Evolutionary conservation across 306 rosid genomes (phyloP), one percentile per base, ranked within the genome.

Genomic region (Vicia sativa): DNA sequence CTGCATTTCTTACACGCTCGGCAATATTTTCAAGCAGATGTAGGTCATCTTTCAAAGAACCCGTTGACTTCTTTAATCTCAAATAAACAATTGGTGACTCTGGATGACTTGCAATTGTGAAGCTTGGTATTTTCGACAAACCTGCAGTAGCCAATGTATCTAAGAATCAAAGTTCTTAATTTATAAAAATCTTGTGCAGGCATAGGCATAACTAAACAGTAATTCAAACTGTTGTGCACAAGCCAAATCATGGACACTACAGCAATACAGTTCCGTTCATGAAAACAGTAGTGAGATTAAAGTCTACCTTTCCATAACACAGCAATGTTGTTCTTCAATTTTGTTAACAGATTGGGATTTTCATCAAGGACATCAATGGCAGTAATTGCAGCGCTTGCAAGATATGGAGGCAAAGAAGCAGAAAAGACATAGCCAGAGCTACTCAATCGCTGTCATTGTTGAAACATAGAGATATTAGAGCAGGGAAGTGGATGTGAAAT

Each of bases 391-490:
- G 97, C 97, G 46, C 85, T 87, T 10, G 97, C 96, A 68, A 95
- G 95, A 84, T 88, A 90, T n/a, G 99, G 99, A 28, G 99, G 99
- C 81, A 95, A 76, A 48, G 97, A 90, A 56, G 99, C 99, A 83
- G 97, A 95, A 78, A 95, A 95, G 74, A 91, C 96, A 2, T 95
- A 95, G 29, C 96, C 97, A 42, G 97, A 90, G 77, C 99, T 90
- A 78, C 99, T 95, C 84, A 95, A 67, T 42, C 99, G 87, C 99
- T 95, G 92, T 71, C 67, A 78, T 67, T 74, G 63, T 63, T 76
- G 23, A 73, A 63, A 73, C 46, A 52, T 3, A 63, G 6, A 65
- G 21, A 78, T 46, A 45, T 79, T 73, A 89, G 79, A 28, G 46
- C 52, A 54, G 54, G 31, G 12, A 68, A 41, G 55, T 43, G 54